Evolutionary conservation across 78 protist species (phyloP).

Genomic region (Pelomyxa schiedti): DNA sequence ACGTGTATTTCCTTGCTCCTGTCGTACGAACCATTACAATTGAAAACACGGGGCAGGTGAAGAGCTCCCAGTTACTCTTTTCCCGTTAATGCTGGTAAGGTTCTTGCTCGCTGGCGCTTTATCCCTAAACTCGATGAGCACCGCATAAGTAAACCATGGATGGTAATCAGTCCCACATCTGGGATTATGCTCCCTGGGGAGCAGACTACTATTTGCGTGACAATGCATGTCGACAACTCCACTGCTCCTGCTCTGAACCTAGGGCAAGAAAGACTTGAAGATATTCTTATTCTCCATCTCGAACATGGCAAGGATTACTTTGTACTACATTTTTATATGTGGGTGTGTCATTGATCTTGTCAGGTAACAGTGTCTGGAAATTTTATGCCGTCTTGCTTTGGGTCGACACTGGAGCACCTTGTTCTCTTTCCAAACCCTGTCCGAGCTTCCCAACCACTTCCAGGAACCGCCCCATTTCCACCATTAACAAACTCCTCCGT

Average conservation of each 20-base stretch:
- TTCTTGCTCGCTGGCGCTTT: slow-evolving; percentile 52
- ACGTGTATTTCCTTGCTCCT: slow-evolving; percentile 24
- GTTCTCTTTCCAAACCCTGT: slow-evolving; percentile 33
- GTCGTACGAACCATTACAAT: not conserved
- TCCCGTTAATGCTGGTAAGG: no score
- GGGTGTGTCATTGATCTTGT: not conserved
- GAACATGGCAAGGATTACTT: slow-evolving; percentile 69
- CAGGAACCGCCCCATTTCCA: no score
- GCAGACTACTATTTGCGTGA: not conserved
- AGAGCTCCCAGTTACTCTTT: not conserved
- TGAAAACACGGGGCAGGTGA: slow-evolving; percentile 60
- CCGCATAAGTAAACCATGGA: slow-evolving; percentile 49
- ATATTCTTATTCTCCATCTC: slow-evolving; percentile 62
- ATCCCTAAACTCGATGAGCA: slow-evolving; percentile 53
- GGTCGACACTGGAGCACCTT: slow-evolving; percentile 40
- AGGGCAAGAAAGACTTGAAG: slow-evolving; percentile 34
- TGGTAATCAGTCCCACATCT: slow-evolving; percentile 39
- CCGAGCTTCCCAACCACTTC: slow-evolving; percentile 9
- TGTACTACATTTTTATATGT: not conserved
- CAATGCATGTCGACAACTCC: not conserved
- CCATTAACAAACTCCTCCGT: not conserved
- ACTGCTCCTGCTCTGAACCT: slow-evolving; percentile 25
- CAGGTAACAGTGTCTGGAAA: slow-evolving; percentile 35
- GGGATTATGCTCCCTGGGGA: slow-evolving; percentile 58
- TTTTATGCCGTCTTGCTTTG: slow-evolving; percentile 39